phyloP scores from a whole-genome alignment of 2,329 filamentous ascomycete genomes.

The Ophiosphaerella korrae region DNA sequence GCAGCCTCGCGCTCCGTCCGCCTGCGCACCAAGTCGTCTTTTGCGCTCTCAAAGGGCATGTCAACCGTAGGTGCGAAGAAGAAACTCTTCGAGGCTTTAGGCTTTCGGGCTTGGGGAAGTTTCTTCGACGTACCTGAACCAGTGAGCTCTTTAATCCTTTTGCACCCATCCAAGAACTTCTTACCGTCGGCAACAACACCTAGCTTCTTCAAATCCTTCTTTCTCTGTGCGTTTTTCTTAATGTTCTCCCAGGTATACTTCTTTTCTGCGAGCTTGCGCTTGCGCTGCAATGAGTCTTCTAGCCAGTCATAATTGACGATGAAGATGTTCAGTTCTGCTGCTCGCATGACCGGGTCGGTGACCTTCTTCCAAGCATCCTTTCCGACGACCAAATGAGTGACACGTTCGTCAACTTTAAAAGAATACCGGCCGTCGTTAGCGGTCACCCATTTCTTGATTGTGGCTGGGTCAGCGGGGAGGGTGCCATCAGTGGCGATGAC shows the following conservation, averaged over 20 bases:
- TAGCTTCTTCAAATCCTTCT: constrained; percentile 32
- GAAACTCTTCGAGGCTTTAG: constrained; percentile 20
- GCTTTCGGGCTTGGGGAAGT: constrained; percentile 15
- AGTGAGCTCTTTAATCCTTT: constrained; percentile 35
- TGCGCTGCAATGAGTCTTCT: constrained; percentile 53
- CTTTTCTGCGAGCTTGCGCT: constrained; percentile 38
- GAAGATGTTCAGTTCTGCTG: constrained; percentile 21
- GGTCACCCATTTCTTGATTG: constrained; percentile 70
- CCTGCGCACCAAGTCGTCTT: constrained; percentile 27
- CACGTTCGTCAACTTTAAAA: constrained; percentile 55
- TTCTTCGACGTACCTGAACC: constrained; percentile 45
- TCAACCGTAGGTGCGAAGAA: constrained; percentile 26
- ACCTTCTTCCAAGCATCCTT: constrained; percentile 63
- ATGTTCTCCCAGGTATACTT: constrained; percentile 41
- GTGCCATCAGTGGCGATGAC: constrained; percentile 64
- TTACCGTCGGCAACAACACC: constrained; percentile 35
- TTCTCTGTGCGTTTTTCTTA: constrained; percentile 38
- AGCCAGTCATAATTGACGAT: constrained; percentile 54
- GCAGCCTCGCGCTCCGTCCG: constrained; percentile 26
- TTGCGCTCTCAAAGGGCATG: constrained; percentile 20
- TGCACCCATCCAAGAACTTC: constrained; percentile 39
- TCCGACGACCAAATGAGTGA: constrained; percentile 76
- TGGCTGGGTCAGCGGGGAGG: constrained; percentile 55
- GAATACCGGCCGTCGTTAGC: constrained; percentile 65
- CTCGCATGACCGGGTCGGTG: constrained; percentile 39